Percentiles rank a stretch among this genome's conserved stretches.
These are phyloP conservation scores for Rubroshorea leprosula DNA, from an alignment of 345 rosid genomes.

Conservation along the genomic window DNA sequence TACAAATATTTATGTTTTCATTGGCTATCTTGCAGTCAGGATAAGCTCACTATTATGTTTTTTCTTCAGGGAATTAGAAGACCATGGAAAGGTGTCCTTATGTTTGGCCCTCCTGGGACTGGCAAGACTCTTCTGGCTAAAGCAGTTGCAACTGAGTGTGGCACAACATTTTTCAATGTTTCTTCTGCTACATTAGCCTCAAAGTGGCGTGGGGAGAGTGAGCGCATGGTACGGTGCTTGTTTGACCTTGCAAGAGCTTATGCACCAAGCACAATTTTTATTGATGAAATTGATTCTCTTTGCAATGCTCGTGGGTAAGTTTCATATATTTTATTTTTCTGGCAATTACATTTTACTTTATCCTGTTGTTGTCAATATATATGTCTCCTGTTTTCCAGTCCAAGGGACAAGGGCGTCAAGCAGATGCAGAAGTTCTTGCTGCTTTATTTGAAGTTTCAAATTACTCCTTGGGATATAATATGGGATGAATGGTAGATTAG, in stretches of 20 bases:
- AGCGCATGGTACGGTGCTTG: constrained; percentile 94
- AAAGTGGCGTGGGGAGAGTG: constrained; percentile 99
- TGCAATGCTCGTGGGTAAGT: constrained; percentile 95
- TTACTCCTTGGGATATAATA: too few species aligned
- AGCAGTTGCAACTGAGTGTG: constrained; percentile 98
- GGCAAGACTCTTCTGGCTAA: constrained; percentile 93
- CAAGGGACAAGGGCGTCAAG: too few species aligned
- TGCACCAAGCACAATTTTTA: constrained; percentile 95
- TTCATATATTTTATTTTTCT: neutral
- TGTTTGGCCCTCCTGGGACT: constrained; percentile 99
- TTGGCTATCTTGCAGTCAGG: too few species aligned
- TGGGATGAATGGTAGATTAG: too few species aligned
- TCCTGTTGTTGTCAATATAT: too few species aligned
- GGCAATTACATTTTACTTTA: too few species aligned
- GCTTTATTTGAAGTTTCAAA: too few species aligned
- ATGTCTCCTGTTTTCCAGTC: too few species aligned
- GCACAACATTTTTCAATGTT: constrained; percentile 94
- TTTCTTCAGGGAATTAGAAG: constrained; percentile 86
- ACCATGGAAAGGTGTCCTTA: constrained; percentile 99
- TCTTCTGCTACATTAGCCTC: constrained; percentile 97
- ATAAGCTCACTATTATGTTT: constrained; percentile 3
- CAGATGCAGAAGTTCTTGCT: too few species aligned
- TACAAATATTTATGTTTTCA: too few species aligned
- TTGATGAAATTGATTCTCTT: constrained; percentile 95
- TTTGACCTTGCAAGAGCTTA: constrained; percentile 95